Evolutionary conservation across 768 basidiomycete species (phyloP).

Genomic region (Leucocoprinus leucothites): DNA sequence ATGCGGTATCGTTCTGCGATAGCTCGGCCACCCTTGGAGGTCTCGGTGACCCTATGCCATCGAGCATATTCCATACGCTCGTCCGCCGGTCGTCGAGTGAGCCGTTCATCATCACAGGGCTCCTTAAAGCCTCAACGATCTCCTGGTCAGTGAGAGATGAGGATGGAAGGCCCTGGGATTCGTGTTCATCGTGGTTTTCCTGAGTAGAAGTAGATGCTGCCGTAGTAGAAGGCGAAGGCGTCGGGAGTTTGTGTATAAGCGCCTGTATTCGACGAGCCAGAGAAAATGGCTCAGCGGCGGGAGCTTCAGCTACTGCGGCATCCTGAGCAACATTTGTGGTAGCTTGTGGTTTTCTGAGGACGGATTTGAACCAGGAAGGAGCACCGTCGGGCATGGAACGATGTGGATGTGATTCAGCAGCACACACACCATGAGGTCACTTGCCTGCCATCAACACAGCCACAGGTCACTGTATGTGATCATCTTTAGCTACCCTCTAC

Average conservation of each 20-base stretch:
- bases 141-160: background rate
- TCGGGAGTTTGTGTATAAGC: slow-evolving; percentile 6
- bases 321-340: background rate
- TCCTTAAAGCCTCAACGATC: background rate
- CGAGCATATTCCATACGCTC: slow-evolving; percentile 8
- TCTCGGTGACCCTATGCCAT: background rate
- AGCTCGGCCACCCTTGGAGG: background rate
- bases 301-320: background rate
- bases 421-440: too few species aligned
- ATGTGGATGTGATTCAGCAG: too few species aligned
- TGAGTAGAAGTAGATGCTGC: background rate
- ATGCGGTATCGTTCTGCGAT: background rate
- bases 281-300: background rate
- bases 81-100: slow-evolving; percentile 4
- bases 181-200: background rate
- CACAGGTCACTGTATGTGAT: too few species aligned
- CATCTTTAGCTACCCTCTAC: too few species aligned
- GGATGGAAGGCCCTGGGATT: background rate
- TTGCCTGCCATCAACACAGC: too few species aligned
- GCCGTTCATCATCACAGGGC: slow-evolving; percentile 9
- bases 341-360: background rate
- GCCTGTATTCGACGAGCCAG: slow-evolving; percentile 7
- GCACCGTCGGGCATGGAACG: background rate
- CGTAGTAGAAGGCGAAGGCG: background rate
- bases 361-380: background rate